Base-by-base conservation (phyloP, 2,329 filamentous ascomycete species). In the Colletotrichum cereale region DNA sequence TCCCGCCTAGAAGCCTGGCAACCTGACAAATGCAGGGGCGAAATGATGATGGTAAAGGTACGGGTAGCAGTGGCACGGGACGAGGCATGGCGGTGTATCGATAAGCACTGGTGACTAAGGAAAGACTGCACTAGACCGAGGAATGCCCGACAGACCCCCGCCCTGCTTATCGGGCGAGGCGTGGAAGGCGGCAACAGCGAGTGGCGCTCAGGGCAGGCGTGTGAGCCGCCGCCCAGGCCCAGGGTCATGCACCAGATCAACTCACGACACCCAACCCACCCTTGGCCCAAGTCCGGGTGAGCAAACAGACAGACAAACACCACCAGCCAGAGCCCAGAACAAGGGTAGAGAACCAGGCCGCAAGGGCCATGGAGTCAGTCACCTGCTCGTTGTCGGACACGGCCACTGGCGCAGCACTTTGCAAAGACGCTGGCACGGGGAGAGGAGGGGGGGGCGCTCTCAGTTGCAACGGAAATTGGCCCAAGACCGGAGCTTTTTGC, bases 151-250 rank as follows among this genome's bases (percentile, higher is more conserved):
- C 24, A 40, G 44, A 44, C 48, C 21, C 21, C 44, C 60, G 18
- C 61, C 26, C 48, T 63, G 44, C 60, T 62, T 62, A 52, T 52
- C 44, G 60, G 52, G 44, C 57, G 40, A 55, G n/a, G 47, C 55
- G 36, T 52, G 21, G 34, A 40, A 34, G 8, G 8, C 16, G 44
- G 58, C 60, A 47, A 44, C 8, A 36, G 55, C 56, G 18, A 31
- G 63, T 61, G 66, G 52, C 66, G 66, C 66, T 68, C 66, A 65
- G 66, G 66, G 66, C 66, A 68, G 60, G n/a, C 18, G 14, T 40
- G 60, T 62, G 60, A 65, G 36, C 42, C 66, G 62, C n/a, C n/a
- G n/a, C n/a, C n/a, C n/a, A n/a, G n/a, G n/a, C n/a, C 21, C 36
- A 57, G 61, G 52, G 61, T 67, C 48, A 56, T 63, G 36, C 57